Conservation (phyloP, 345 rosid species). For the Brassica incana region DNA sequence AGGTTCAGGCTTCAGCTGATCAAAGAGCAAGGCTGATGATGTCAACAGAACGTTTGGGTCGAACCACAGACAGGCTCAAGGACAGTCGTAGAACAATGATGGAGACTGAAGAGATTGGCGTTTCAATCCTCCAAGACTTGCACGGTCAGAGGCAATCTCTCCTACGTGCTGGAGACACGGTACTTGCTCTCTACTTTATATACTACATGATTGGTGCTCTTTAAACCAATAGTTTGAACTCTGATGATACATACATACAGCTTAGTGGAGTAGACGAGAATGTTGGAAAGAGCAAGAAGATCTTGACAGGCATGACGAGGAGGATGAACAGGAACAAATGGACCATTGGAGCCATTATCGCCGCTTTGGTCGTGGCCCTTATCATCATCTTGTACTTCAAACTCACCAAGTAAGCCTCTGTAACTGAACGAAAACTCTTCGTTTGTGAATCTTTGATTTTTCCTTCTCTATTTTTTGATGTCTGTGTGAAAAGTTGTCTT, state of each 20-base stretch:
- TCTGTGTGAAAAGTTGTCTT: conserved; percentile 30
- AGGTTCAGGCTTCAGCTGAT: conserved; percentile 80
- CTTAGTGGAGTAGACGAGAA: conserved; percentile 92
- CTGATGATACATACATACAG: conserved; percentile 41
- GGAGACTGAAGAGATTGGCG: conserved; percentile 98
- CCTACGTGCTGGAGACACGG: conserved; percentile 70
- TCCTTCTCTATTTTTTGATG: not conserved
- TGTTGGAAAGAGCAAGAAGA: conserved; percentile 81
- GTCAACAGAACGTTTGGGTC: conserved; percentile 73
- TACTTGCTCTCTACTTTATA: conserved; percentile 23
- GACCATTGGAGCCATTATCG: conserved; percentile 59
- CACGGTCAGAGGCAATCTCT: conserved; percentile 90
- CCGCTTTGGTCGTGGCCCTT: conserved; percentile 61
- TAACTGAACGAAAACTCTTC: not conserved
- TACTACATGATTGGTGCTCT: not conserved
- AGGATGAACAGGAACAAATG: conserved; percentile 92
- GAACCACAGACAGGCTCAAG: conserved; percentile 68
- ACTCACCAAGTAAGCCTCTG: conserved; percentile 48
- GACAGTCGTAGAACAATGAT: conserved; percentile 92
- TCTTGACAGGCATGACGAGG: conserved; percentile 68
- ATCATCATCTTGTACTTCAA: conserved; percentile 79
- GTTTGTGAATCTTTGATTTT: conserved; percentile 5
- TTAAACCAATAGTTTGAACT: not conserved
- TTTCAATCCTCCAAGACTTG: conserved; percentile 92
- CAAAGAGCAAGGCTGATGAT: conserved; percentile 82